Evolutionary conservation across 2,329 filamentous ascomycete genomes (phyloP).

Genomic region (Fusarium decemcellulare): DNA sequence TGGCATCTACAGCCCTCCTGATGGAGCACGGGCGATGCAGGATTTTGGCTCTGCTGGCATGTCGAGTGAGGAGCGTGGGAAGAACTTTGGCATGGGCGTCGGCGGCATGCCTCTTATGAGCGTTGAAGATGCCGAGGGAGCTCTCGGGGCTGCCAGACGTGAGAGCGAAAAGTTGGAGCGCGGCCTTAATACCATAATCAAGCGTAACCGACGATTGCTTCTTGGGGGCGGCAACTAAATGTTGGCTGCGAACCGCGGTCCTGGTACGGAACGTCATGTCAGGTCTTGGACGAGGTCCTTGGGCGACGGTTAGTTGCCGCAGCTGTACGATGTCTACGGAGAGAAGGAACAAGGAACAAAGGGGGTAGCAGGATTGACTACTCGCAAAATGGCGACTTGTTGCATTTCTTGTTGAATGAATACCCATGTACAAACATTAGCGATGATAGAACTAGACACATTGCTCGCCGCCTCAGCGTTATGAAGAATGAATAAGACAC

Average conservation of each 20-base stretch:
- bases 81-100: conserved; percentile 49
- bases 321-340: conserved; percentile 20
- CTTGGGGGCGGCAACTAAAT: conserved; percentile 52
- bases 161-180: conserved; percentile 76
- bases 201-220: conserved; percentile 70
- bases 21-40: conserved; percentile 52
- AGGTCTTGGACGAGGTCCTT: not conserved
- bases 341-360: not conserved
- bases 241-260: not conserved
- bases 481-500: conserved; percentile 9
- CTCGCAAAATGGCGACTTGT: not conserved
- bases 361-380: not conserved
- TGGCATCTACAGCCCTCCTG: conserved; percentile 58
- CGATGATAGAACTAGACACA: not conserved
- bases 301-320: not conserved
- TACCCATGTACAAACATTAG: conserved; percentile 24
- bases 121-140: conserved; percentile 74
- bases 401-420: not conserved
- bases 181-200: conserved; percentile 70
- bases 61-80: conserved; percentile 49
- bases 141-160: conserved; percentile 65
- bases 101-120: conserved; percentile 69
- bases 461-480: not conserved
- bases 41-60: conserved; percentile 51
- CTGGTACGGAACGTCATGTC: not conserved